Evolutionary conservation across 495 filamentous ascomycete species (phyloP).

Genomic region (Neurospora sp.): DNA sequence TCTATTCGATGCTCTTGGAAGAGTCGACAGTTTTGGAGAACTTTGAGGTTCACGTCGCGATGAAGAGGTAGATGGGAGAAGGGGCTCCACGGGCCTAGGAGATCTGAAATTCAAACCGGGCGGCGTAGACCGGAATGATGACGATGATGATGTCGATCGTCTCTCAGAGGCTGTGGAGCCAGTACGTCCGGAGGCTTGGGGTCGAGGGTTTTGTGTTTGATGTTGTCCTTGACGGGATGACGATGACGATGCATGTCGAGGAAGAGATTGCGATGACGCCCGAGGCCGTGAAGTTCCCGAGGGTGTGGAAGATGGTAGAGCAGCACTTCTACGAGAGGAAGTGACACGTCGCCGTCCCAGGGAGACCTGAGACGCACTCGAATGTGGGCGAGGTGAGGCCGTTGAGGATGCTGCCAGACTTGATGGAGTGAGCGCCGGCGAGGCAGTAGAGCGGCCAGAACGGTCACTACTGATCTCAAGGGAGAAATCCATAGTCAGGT

Average conservation of each 20-base stretch:
- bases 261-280: not conserved
- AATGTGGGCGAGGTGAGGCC: not conserved
- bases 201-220: not conserved
- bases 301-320: not conserved
- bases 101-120: not conserved
- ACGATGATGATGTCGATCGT: not conserved
- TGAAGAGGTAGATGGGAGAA: not conserved
- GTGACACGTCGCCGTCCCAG: not conserved
- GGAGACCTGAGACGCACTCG: not conserved
- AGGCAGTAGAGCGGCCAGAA: not conserved
- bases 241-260: not conserved
- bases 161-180: not conserved
- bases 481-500: not conserved
- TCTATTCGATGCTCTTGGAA: not conserved
- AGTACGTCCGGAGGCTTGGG: not conserved
- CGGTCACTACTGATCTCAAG: conserved; percentile 14
- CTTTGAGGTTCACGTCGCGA: not conserved
- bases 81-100: not conserved
- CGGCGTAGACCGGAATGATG: not conserved
- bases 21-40: not conserved
- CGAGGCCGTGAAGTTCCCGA: not conserved
- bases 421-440: not conserved
- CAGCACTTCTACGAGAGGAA: not conserved
- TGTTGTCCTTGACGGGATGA: not conserved
- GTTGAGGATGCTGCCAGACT: not conserved